A percentile compares a stretch with the other conserved stretches of the same genome.
Evolutionary conservation across 106 monocot species (phyloP).

Genomic region (Apostasia shenzhenica): DNA sequence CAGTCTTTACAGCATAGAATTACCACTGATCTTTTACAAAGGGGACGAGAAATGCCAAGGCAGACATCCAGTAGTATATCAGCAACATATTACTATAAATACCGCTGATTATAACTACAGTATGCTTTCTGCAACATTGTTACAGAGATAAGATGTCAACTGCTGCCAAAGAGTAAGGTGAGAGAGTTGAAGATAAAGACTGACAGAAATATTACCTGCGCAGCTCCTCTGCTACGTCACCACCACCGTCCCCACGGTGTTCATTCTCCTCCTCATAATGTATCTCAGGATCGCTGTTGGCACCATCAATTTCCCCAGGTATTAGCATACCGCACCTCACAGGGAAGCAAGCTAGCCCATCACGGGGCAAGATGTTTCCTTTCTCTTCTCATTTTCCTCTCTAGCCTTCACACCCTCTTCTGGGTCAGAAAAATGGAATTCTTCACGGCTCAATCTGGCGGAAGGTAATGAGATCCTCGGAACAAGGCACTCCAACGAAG

Average conservation of each 20-base stretch:
- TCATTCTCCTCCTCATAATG: constrained; percentile 1
- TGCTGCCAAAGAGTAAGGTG: not conserved
- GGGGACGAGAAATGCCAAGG: not conserved
- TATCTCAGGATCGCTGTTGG: not conserved
- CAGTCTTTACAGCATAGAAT: too few relatives aligned
- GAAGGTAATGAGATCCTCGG: too few relatives aligned
- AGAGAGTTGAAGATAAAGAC: not conserved
- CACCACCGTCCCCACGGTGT: not conserved
- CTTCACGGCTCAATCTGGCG: too few relatives aligned
- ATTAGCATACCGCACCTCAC: not conserved
- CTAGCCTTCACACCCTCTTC: not conserved
- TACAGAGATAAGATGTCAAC: not conserved
- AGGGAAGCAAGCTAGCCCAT: not conserved
- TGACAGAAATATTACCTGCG: not conserved
- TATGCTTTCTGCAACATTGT: too few relatives aligned
- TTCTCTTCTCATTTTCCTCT: not conserved
- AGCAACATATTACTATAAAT: too few relatives aligned
- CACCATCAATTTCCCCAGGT: not conserved
- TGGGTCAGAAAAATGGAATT: not conserved
- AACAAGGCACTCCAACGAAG: too few relatives aligned
- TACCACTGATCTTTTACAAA: too few relatives aligned
- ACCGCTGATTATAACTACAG: too few relatives aligned
- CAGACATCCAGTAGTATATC: too few relatives aligned
- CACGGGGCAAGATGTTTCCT: not conserved
- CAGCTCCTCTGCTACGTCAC: not conserved